Evolutionary conservation across 2,329 filamentous ascomycete genomes (phyloP).

Genomic region (Nemania abortiva): DNA sequence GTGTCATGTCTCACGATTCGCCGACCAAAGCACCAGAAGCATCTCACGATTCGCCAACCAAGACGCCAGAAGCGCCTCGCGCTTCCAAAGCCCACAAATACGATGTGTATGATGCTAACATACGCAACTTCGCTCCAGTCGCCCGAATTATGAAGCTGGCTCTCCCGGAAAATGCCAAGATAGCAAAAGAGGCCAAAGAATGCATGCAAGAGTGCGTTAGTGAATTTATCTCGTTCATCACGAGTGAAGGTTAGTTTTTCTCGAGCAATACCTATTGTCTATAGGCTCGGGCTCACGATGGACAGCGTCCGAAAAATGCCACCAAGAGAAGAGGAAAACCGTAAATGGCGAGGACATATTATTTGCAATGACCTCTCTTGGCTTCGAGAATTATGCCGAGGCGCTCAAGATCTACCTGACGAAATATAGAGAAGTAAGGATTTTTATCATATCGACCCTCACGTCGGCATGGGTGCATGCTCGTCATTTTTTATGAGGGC

Average conservation of each 20-base stretch:
- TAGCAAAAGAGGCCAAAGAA: slow-evolving; percentile 98
- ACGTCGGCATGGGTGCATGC: slow-evolving; percentile 25
- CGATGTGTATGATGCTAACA: slow-evolving; percentile 85
- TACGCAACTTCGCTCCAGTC: slow-evolving; percentile 93
- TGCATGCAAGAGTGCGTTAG: slow-evolving; percentile 99
- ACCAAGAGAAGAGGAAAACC: slow-evolving; percentile 99
- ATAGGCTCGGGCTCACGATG: slow-evolving; percentile 44
- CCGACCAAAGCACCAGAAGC: slow-evolving; percentile 64
- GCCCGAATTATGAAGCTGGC: slow-evolving; percentile 99
- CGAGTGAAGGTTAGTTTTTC: slow-evolving; percentile 86
- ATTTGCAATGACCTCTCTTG: slow-evolving; percentile 98
- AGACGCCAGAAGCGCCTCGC: slow-evolving; percentile 62
- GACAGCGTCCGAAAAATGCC: slow-evolving; percentile 96
- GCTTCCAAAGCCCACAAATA: slow-evolving; percentile 62
- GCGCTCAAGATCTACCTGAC: slow-evolving; percentile 98
- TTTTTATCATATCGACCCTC: slow-evolving; percentile 28
- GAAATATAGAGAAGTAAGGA: slow-evolving; percentile 95
- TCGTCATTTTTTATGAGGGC: neutral
- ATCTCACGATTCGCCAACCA: slow-evolving; percentile 61
- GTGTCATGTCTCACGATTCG: slow-evolving; percentile 70
- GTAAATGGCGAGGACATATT: slow-evolving; percentile 99
- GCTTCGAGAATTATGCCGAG: slow-evolving; percentile 98
- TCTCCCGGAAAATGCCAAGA: slow-evolving; percentile 97
- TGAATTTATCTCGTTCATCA: slow-evolving; percentile 99
- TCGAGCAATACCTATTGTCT: neutral